A percentile compares a stretch with the other conserved stretches of the same genome.
Conservation (phyloP, 2,329 filamentous ascomycete species). For the Chrysoporthe cubensis region DNA sequence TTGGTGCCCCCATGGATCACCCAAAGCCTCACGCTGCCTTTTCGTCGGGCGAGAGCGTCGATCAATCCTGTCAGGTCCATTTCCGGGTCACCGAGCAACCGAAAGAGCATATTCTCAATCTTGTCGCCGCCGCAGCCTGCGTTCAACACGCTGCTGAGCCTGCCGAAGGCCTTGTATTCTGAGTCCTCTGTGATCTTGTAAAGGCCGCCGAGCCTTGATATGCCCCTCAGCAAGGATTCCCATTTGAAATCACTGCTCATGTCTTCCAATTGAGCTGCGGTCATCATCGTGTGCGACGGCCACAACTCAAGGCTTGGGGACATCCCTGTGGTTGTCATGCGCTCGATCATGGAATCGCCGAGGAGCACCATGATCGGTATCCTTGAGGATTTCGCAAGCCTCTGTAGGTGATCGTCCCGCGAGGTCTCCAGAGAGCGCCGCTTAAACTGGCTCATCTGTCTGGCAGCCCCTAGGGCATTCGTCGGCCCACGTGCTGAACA, state of each 20-base stretch:
- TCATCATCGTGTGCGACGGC: conserved; percentile 24
- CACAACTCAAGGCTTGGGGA: conserved; percentile 28
- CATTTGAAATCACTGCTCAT: neutral
- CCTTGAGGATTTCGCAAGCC: neutral
- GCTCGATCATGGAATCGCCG: conserved; percentile 35
- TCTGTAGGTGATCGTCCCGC: neutral
- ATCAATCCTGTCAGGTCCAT: conserved; percentile 2
- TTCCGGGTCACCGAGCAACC: conserved; percentile 28
- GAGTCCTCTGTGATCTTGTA: neutral
- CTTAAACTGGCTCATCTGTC: neutral
- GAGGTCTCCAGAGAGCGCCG: conserved; percentile 1
- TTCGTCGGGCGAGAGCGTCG: neutral
- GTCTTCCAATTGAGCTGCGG: neutral
- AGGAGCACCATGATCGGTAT: conserved; percentile 25
- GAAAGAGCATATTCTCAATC: conserved; percentile 33
- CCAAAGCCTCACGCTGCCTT: conserved; percentile 29
- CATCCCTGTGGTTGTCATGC: conserved; percentile 31
- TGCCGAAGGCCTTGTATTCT: neutral
- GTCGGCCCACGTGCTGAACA: neutral
- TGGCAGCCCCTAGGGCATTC: neutral
- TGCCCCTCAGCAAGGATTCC: neutral
- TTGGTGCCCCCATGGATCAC: conserved; percentile 32
- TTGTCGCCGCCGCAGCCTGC: conserved; percentile 35
- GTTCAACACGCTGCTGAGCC: conserved; percentile 28
- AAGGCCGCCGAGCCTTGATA: neutral